Conservation (phyloP, 2,329 filamentous ascomycete genomes). For the Xylogone sp. region DNA sequence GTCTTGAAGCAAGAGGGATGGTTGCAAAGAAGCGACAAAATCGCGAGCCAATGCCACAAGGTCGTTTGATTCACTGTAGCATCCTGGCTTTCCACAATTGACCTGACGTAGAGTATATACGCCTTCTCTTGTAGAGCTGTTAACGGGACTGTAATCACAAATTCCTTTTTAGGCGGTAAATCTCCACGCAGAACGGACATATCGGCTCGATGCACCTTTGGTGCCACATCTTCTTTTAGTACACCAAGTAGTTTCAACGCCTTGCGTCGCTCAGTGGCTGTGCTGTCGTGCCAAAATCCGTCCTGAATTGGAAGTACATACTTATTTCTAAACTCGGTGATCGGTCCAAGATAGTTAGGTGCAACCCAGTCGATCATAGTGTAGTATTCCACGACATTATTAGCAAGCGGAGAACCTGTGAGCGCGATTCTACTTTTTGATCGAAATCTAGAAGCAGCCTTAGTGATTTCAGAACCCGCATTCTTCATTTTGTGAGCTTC, state of each 20-base stretch:
- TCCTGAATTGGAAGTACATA: constrained; percentile 70
- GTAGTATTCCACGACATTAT: constrained; percentile 80
- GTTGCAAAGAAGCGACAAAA: constrained; percentile 51
- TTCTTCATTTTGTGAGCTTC: constrained; percentile 84
- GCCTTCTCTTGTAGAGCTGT: constrained; percentile 59
- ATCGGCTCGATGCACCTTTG: constrained; percentile 75
- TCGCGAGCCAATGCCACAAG: constrained; percentile 51
- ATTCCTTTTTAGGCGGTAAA: constrained; percentile 75
- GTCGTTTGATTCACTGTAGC: constrained; percentile 32
- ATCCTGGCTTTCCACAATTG: constrained; percentile 24
- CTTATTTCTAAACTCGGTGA: constrained; percentile 63
- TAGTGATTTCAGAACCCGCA: constrained; percentile 44
- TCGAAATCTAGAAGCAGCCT: constrained; percentile 53
- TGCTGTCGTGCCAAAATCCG: constrained; percentile 67
- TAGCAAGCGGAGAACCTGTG: constrained; percentile 82
- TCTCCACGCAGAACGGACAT: constrained; percentile 63
- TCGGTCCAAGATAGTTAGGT: constrained; percentile 69
- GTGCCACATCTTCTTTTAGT: constrained; percentile 67
- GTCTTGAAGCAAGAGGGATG: constrained; percentile 45
- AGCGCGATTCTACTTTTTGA: constrained; percentile 75
- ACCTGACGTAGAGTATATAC: constrained; percentile 52
- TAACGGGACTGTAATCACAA: constrained; percentile 71
- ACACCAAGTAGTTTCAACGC: constrained; percentile 65
- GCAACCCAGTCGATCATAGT: constrained; percentile 87
- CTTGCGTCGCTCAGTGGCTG: constrained; percentile 45